These are phyloP conservation scores for Isabelozyma pseudorhagii DNA, from an alignment of 805 yeast species.

Conservation along the genomic window DNA sequence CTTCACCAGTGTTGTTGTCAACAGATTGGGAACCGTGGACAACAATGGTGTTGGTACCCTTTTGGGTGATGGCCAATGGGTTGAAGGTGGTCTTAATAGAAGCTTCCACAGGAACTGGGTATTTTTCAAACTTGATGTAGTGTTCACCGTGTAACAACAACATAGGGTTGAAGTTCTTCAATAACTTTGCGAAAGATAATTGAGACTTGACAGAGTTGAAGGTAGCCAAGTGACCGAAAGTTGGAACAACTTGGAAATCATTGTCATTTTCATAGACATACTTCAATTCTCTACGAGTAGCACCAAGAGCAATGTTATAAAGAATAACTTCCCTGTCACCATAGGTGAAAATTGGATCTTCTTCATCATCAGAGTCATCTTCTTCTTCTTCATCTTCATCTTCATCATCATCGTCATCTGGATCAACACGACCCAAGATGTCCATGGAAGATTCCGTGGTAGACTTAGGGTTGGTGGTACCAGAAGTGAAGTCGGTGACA, in stretches of 20 bases:
- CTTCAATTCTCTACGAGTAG: slow-evolving; percentile 69
- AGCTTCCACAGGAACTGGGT: slow-evolving; percentile 77
- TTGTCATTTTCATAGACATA: slow-evolving; percentile 74
- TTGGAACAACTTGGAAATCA: slow-evolving; percentile 82
- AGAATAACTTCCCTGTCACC: slow-evolving; percentile 70
- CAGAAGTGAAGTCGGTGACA: slow-evolving; percentile 58
- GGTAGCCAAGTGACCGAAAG: slow-evolving; percentile 87
- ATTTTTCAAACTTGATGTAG: slow-evolving; percentile 70
- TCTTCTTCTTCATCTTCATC: slow-evolving; percentile 42
- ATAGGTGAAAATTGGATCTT: slow-evolving; percentile 51
- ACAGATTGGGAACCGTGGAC: slow-evolving; percentile 69
- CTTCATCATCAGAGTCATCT: slow-evolving; percentile 33
- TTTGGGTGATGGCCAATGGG: slow-evolving; percentile 77
- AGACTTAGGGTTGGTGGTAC: slow-evolving; percentile 53
- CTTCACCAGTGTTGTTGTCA: slow-evolving; percentile 66
- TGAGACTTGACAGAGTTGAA: slow-evolving; percentile 62
- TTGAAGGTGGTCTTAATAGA: slow-evolving; percentile 54
- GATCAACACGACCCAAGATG: slow-evolving; percentile 63
- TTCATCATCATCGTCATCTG: slow-evolving; percentile 45
- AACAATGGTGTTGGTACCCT: slow-evolving; percentile 80
- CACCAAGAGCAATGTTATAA: slow-evolving; percentile 89
- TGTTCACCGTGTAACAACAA: slow-evolving; percentile 93
- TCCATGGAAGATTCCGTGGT: slow-evolving; percentile 80
- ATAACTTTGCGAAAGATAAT: slow-evolving; percentile 54
- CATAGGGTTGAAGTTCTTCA: slow-evolving; percentile 86